phyloP scores from a whole-genome alignment of 805 yeast genomes.

The Wickerhamiella musiphila region DNA sequence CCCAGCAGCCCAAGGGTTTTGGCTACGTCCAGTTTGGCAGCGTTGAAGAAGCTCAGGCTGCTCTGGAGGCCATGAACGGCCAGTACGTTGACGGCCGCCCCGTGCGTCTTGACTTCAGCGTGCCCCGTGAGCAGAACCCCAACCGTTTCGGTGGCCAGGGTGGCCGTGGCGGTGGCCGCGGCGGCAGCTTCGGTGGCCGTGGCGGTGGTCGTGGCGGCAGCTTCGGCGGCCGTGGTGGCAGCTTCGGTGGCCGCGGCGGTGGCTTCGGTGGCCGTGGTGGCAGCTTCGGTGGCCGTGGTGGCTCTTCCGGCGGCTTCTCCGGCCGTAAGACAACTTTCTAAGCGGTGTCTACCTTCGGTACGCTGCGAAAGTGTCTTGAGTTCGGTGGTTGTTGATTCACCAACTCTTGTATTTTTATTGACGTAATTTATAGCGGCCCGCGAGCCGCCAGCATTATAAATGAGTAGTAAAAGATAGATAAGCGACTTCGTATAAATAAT shows the following conservation, averaged over 20 bases:
- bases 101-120: conserved; percentile 84
- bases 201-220: conserved; percentile 16
- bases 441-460: too few species aligned
- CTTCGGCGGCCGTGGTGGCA: conserved; percentile 18
- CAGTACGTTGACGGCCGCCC: conserved; percentile 80
- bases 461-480: too few species aligned
- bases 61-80: conserved; percentile 76
- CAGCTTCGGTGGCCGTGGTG: conserved; percentile 1
- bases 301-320: conserved; percentile 47
- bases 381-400: too few species aligned
- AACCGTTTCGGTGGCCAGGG: conserved; percentile 17
- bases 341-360: conserved; percentile 2
- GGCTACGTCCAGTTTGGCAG: conserved; percentile 88
- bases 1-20: conserved; percentile 97
- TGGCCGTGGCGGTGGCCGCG: conserved; percentile 10
- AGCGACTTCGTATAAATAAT: too few species aligned
- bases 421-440: background rate
- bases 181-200: conserved; percentile 13
- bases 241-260: conserved; percentile 13
- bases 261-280: conserved; percentile 17
- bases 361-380: too few species aligned
- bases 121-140: conserved; percentile 56
- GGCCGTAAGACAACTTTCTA: conserved; percentile 34
- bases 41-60: conserved; percentile 79
- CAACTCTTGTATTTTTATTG: too few species aligned